These are phyloP conservation scores for Prunus davidiana DNA, from an alignment of 306 rosid species.

Conservation along the genomic window DNA sequence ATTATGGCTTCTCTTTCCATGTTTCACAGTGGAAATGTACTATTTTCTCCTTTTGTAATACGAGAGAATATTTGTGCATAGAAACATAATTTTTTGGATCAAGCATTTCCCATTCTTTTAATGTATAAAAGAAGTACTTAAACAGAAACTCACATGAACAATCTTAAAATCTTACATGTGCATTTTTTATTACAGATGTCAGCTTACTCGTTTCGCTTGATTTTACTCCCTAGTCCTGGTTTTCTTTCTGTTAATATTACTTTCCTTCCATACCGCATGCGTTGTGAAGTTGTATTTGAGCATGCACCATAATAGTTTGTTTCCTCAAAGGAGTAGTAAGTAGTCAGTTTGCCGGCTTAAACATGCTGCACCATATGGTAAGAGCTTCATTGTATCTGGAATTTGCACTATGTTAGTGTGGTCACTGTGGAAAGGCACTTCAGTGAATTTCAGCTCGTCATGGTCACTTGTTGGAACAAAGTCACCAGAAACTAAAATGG, in stretches of 20 bases:
- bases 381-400: too few relatives aligned
- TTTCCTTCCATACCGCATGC: background rate
- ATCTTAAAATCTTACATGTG: background rate
- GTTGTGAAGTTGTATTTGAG: background rate
- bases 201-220: background rate
- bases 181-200: background rate
- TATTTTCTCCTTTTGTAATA: conserved; percentile 22
- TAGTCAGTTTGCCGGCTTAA: background rate
- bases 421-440: too few relatives aligned
- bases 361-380: too few relatives aligned
- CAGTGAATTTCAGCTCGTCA: too few relatives aligned
- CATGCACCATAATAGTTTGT: background rate
- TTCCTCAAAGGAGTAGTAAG: background rate
- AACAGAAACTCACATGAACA: background rate
- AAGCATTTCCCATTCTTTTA: conserved; percentile 23
- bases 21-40: conserved; percentile 17
- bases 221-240: background rate
- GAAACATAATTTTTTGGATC: conserved; percentile 27
- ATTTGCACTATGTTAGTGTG: too few relatives aligned
- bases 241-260: background rate
- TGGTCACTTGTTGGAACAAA: too few relatives aligned
- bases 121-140: conserved; percentile 11
- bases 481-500: too few relatives aligned
- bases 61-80: conserved; percentile 46
- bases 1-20: conserved; percentile 7